Percentiles rank a stretch among this genome's conserved stretches.
Conservation (phyloP, 768 basidiomycete species). For the Podaxis sp. region DNA sequence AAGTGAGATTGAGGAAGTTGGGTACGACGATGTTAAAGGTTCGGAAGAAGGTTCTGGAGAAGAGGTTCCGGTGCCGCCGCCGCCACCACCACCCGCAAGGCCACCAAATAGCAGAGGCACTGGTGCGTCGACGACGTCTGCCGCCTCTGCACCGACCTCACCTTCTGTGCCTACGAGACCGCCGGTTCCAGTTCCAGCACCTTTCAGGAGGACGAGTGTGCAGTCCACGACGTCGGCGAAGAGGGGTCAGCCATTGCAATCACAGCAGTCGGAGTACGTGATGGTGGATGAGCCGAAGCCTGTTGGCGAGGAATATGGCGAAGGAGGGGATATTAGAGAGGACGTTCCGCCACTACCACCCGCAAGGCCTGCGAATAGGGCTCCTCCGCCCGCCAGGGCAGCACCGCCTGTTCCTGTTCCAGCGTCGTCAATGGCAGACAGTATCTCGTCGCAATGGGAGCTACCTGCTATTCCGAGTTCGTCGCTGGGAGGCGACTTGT, state of each 20-base stretch:
- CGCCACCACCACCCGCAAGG: slow-evolving; percentile 49
- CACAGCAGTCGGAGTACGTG: slow-evolving; percentile 49
- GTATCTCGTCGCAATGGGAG: slow-evolving; percentile 57
- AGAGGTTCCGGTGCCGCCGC: slow-evolving; percentile 42
- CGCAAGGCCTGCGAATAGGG: slow-evolving; percentile 35
- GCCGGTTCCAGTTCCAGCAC: slow-evolving; percentile 36
- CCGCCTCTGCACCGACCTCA: slow-evolving; percentile 14
- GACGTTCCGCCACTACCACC: slow-evolving; percentile 42
- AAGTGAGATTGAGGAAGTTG: slow-evolving; percentile 67
- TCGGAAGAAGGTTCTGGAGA: slow-evolving; percentile 30
- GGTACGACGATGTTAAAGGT: slow-evolving; percentile 49
- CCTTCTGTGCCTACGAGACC: slow-evolving; percentile 38
- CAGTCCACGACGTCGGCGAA: slow-evolving; percentile 21
- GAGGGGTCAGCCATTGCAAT: slow-evolving; percentile 17
- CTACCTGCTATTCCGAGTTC: slow-evolving; percentile 55
- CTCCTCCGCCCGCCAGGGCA: slow-evolving; percentile 33
- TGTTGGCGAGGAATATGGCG: slow-evolving; percentile 25
- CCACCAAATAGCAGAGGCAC: slow-evolving; percentile 18
- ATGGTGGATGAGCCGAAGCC: slow-evolving; percentile 53
- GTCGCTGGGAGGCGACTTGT: slow-evolving; percentile 41
- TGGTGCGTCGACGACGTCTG: slow-evolving; percentile 11
- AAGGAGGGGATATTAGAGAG: slow-evolving; percentile 27
- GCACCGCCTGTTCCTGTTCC: slow-evolving; percentile 21
- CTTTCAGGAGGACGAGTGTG: slow-evolving; percentile 35
- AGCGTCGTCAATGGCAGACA: slow-evolving; percentile 25